Base-by-base conservation (phyloP, 805 yeast species). In the Priceomyces melissophilus region DNA sequence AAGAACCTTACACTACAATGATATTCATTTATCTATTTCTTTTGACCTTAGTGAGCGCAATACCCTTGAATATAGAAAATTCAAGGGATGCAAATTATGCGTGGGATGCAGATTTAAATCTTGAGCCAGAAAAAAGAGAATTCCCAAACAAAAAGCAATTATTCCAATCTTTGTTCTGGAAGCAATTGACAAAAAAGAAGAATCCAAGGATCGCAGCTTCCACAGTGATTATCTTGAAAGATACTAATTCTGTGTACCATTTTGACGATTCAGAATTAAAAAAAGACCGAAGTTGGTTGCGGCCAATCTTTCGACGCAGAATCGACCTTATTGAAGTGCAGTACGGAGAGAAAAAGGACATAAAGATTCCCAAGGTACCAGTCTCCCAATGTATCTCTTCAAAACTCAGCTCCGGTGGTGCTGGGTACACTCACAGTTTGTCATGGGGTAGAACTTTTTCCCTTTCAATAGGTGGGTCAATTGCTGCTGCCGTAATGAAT, bases 261-360 rank as follows among this genome's bases (percentile, higher is more conserved):
- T 44, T 44, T 17, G 32, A 27, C 10, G 14, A 20, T 9, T 25
- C 41, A 2, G 47, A 44, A 13, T 34, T 27, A 17, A 27, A 37
- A 12, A 27, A 14, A 20, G 32, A 27, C n/a, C 6, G 17, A 10
- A 17, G 20, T 10, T 20, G 25, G 25, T 20, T 20, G 8, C 25
- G 25, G 25, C 4, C 25, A 20, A 20, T 20, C 8, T 20, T 5
- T 8, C 30, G 35, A 23, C 39, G 53, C 25, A 35, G 38, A 2
- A 43, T 55, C 4, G 45, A 47, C n/a, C 15, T 57, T 31, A 30
- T 48, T 2, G 59, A 55, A 32, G 58, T 54, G 3, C 48, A 46
- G 15, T 49, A 45, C 25, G 58, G 60, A 2, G 42, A 35, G n/a
- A 15, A 36, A 10, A 30, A 39, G n/a, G 11, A 25, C 3, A 14